Evolutionary conservation across 2,329 filamentous ascomycete species (phyloP), one percentile per base, ranked within the genome.

Genomic region (Dryadomyces sulphureus): DNA sequence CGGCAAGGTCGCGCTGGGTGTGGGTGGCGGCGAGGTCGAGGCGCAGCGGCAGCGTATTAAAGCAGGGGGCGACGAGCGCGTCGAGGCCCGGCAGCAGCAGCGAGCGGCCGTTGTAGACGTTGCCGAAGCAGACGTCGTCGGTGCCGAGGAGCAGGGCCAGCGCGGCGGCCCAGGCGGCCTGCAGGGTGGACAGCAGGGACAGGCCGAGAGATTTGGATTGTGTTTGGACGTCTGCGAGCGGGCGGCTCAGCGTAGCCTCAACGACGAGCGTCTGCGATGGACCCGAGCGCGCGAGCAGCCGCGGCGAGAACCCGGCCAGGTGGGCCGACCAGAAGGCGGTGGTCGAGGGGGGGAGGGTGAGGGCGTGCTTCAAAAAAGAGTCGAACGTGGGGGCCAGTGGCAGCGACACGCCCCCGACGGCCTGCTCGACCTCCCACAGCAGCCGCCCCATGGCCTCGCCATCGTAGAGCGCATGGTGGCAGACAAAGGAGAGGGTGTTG

Each of bases 391-490:
- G 58, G 0, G 65, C 50, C 0, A 65, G 50, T 0, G 65, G 60
- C 1, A 92, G 62, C 0, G 54, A 7, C 0, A 61, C 45, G 0
- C 68, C 70, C 1, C 59, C 50, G 30, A 80, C 77, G 3, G 75
- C 51, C 2, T 65, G 58, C 54, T 92, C 78, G 1, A 93, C 65
- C 55, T 94, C 88, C 0, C 73, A 60, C 21, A 90, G 70, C 0
- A 95, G 65, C 8, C 70, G 67, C 1, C 70, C 65, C 55, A 94
- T 81, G 0, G 87, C 86, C 32, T 82, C 77, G 0, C 83, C 89
- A 61, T 95, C 89, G 54, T 94, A 94, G 1, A 94, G 65, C 2
- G 86, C 84, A 62, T 95, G 89, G 54, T 94, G 88, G 54, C 66
- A 79, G 34, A 68, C 60, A 42, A 71, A 71, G 0, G 66, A 79